phyloP scores from a whole-genome alignment of 108 stramenopile genomes.

The Nitzschia putrida region DNA sequence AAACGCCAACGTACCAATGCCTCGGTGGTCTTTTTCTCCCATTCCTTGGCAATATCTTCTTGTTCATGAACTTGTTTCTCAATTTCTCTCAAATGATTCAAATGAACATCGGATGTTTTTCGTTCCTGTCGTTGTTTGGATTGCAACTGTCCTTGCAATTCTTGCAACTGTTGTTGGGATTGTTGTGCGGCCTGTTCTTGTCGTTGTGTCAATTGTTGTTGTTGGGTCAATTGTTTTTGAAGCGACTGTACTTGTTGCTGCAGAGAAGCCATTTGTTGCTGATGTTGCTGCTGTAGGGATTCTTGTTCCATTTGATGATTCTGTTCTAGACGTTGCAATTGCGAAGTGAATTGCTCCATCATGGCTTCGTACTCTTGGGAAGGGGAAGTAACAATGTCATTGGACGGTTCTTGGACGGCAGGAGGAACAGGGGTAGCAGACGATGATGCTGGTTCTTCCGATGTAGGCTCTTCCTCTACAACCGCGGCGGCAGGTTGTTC shows the following conservation, averaged over 20 bases:
- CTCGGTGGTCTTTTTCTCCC: constrained; percentile 34
- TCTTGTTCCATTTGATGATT: constrained; percentile 67
- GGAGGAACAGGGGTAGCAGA: not conserved
- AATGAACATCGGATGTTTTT: constrained; percentile 21
- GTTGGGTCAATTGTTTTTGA: constrained; percentile 26
- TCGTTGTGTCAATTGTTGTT: constrained; percentile 29
- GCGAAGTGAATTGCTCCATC: constrained; percentile 72
- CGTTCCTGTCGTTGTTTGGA: constrained; percentile 26
- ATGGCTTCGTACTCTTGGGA: constrained; percentile 21
- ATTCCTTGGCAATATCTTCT: constrained; percentile 43
- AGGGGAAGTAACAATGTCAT: constrained; percentile 12
- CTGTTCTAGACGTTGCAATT: constrained; percentile 75
- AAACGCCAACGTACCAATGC: constrained; percentile 43
- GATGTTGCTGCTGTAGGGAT: constrained; percentile 49
- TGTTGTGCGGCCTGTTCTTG: constrained; percentile 58
- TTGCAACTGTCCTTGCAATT: constrained; percentile 50
- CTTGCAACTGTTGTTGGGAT: constrained; percentile 62
- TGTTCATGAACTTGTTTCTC: constrained; percentile 27
- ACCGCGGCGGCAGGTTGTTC: not conserved
- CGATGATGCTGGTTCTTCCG: not conserved
- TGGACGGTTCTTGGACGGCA: constrained; percentile 11
- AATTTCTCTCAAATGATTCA: constrained; percentile 31
- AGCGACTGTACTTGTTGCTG: constrained; percentile 1
- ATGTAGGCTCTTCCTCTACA: constrained; percentile 9
- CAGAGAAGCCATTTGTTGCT: constrained; percentile 3